Conservation (phyloP, 2,329 filamentous ascomycete species). For the Penicillium sp. region DNA sequence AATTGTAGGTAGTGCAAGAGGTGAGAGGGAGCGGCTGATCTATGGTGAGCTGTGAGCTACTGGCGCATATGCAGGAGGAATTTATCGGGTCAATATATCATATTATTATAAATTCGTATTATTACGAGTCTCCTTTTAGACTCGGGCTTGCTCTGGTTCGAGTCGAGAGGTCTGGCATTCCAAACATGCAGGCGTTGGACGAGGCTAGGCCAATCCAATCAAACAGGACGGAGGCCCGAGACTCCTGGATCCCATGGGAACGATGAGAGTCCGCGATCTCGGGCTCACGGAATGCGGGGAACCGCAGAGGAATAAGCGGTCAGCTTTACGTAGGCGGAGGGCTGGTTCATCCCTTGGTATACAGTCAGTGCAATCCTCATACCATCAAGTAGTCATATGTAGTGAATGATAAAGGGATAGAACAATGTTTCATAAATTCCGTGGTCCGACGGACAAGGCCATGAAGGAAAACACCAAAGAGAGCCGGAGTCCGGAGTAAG, state of each 20-base stretch:
- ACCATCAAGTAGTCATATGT: neutral
- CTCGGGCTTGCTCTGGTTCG: neutral
- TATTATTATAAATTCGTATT: slow-evolving; percentile 3
- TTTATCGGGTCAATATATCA: slow-evolving; percentile 12
- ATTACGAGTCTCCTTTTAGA: slow-evolving; percentile 5
- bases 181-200: neutral
- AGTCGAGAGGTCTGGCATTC: slow-evolving; percentile 2
- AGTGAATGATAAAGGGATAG: neutral
- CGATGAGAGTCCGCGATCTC: neutral
- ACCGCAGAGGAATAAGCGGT: neutral
- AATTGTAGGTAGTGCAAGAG: neutral
- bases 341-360: neutral
- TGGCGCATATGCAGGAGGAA: slow-evolving; percentile 7
- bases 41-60: slow-evolving; percentile 10
- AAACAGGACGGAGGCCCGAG: neutral
- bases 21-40: slow-evolving; percentile 5
- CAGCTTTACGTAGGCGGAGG: neutral
- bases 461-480: neutral
- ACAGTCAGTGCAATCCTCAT: neutral
- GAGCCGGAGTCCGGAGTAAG: neutral
- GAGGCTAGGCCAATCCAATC: neutral
- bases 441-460: neutral
- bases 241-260: neutral
- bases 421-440: neutral
- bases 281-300: slow-evolving; percentile 1